Conservation (phyloP, 2,329 filamentous ascomycete species). For the Cordyceps cicadae region DNA sequence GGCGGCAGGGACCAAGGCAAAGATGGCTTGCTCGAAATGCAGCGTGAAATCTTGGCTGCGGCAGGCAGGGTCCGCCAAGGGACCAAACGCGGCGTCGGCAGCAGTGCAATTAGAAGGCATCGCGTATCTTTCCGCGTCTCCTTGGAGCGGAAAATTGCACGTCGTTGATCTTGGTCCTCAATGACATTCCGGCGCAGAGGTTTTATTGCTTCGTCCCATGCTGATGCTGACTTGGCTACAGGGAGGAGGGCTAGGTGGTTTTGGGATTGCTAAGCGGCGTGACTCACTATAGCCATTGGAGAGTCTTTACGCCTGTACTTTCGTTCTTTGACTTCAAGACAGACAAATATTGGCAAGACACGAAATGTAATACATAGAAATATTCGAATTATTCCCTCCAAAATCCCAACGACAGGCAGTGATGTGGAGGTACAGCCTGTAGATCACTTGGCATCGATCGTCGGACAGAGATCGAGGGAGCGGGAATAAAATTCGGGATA, state of each 20-base stretch:
- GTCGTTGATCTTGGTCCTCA: neutral
- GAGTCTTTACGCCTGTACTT: neutral
- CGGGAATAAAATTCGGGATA: neutral
- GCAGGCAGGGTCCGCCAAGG: neutral
- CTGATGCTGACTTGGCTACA: too few relatives aligned
- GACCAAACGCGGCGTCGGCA: constrained; percentile 5
- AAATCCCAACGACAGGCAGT: neutral
- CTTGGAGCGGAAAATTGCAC: neutral
- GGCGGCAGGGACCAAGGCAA: neutral
- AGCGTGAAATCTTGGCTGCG: constrained; percentile 7
- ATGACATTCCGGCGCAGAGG: neutral
- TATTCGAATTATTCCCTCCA: neutral
- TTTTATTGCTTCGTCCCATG: neutral
- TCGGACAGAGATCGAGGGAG: neutral
- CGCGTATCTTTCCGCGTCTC: too few relatives aligned
- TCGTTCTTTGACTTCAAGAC: too few relatives aligned
- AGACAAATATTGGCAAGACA: too few relatives aligned
- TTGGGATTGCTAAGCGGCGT: neutral
- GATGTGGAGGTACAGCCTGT: neutral
- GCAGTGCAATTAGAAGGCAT: neutral
- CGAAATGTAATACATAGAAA: too few relatives aligned
- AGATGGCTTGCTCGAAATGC: constrained; percentile 8
- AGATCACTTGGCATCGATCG: neutral
- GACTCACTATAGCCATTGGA: neutral
- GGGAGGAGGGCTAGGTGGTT: neutral